phyloP scores from a whole-genome alignment of 2,329 filamentous ascomycete genomes.

The Claviceps spartinae region DNA sequence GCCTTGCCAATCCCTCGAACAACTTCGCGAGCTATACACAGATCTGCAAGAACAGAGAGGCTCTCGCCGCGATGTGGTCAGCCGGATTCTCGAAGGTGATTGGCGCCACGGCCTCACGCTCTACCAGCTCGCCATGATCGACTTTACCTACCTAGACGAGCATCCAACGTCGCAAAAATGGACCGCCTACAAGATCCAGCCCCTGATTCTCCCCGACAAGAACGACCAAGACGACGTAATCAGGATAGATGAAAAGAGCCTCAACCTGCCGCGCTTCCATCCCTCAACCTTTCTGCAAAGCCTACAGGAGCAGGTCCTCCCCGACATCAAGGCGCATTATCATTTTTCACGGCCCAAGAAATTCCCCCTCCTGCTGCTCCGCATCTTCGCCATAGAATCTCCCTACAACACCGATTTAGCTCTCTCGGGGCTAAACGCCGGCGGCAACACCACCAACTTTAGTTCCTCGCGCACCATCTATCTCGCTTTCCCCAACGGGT shows the following conservation, averaged over 20 bases:
- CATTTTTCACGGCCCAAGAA: conserved; percentile 59
- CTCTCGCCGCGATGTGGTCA: conserved; percentile 48
- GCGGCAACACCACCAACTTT: conserved; percentile 29
- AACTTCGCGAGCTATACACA: conserved; percentile 51
- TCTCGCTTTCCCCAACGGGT: conserved; percentile 68
- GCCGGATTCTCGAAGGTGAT: conserved; percentile 53
- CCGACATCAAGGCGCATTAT: conserved; percentile 74
- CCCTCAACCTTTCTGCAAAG: conserved; percentile 66
- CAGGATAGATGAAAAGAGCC: conserved; percentile 29
- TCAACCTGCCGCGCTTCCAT: conserved; percentile 58
- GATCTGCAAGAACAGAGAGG: conserved; percentile 46
- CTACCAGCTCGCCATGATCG: conserved; percentile 56
- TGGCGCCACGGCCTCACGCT: conserved; percentile 52
- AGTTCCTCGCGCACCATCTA: conserved; percentile 62
- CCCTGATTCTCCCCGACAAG: conserved; percentile 28
- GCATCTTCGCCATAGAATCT: conserved; percentile 67
- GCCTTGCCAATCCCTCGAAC: conserved; percentile 48
- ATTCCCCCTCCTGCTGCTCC: conserved; percentile 59
- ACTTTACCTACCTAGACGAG: conserved; percentile 52
- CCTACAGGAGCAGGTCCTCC: conserved; percentile 59
- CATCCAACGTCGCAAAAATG: conserved; percentile 51
- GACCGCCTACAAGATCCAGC: conserved; percentile 47
- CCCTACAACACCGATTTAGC: conserved; percentile 57
- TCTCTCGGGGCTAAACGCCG: conserved; percentile 19
- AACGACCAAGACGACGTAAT: conserved; percentile 25